These are phyloP conservation scores for Penicillium diatomitis DNA, from an alignment of 495 filamentous ascomycete genomes.

Conservation along the genomic window DNA sequence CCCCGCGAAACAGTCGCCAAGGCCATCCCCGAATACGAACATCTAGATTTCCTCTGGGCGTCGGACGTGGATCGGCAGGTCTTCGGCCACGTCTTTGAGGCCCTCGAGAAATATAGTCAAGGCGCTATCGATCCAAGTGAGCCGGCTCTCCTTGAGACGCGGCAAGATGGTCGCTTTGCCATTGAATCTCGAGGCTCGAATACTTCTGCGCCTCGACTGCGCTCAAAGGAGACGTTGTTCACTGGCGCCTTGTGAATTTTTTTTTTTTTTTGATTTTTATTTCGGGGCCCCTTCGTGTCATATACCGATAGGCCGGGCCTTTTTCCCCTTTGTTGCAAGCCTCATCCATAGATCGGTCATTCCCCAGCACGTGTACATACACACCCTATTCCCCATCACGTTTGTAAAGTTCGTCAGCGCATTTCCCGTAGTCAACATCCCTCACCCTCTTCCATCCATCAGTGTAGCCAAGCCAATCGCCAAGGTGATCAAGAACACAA, in stretches of 20 bases:
- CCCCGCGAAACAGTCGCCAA: slow-evolving; percentile 75
- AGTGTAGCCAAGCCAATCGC: no score
- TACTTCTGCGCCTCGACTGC: slow-evolving; percentile 3
- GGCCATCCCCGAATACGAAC: slow-evolving; percentile 83
- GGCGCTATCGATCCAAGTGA: neutral
- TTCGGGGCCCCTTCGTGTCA: neutral
- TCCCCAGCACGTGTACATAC: no score
- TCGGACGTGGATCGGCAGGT: slow-evolving; percentile 74
- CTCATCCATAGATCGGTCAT: no score
- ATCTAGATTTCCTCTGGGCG: slow-evolving; percentile 97
- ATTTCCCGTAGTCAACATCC: no score
- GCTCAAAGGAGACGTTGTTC: neutral
- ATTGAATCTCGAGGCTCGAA: slow-evolving; percentile 8
- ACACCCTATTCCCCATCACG: no score
- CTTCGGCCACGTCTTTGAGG: slow-evolving; percentile 82
- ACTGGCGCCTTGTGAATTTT: neutral
- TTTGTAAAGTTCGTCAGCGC: no score
- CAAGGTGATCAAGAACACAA: no score
- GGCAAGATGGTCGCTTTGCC: neutral
- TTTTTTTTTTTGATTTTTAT: neutral
- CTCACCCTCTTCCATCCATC: no score
- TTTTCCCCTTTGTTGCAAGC: no score
- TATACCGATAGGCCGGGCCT: neutral
- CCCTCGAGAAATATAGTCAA: slow-evolving; percentile 54
- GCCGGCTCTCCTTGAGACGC: neutral